Evolutionary conservation across 331 rosid genomes (phyloP), one percentile per base, ranked within the genome.

Genomic region (Acacia concinna): DNA sequence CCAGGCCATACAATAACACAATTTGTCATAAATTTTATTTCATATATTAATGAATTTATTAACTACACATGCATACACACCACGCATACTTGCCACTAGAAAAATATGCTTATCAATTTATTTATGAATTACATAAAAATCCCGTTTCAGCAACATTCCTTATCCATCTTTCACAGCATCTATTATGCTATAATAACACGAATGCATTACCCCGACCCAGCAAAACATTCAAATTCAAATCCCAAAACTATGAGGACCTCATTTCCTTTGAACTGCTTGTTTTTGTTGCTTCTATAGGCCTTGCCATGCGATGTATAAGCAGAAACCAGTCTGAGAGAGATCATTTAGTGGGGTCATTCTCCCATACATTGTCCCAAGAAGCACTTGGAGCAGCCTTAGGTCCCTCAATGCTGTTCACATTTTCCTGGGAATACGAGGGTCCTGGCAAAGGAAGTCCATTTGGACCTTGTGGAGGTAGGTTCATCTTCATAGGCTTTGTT

Each of bases 291-390:
- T 77, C 79, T 18, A 79, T 77, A 60, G 68, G 65, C 77, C 78
- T 68, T 68, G 70, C 77, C 79, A 65, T 81, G 31, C 44, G 60
- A 74, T 35, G 69, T 4, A 23, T 6, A 38, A 68, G 78, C 83
- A 72, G 41, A 38, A 52, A 37, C 73, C 66, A 66, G 43, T n/a
- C 43, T 37, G 63, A 56, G 60, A 71, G 73, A 41, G 47, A 56
- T 89, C 84, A 91, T 75, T 79, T 68, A 35, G 25, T 72, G 62
- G 71, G 30, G 11, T 87, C 87, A 69, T 79, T 83, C 69, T 76
- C 90, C 99, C 99, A 96, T 31, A 93, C 94, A 62, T 96, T 90
- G 87, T 96, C 99, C 98, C 99, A 91, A 15, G 89, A 52, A 76
- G 91, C 97, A 77, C 78, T 60, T 25, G 98, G 92, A 41, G 97